Conservation (phyloP, 306 rosid species). For the Albizia julibrissin region DNA sequence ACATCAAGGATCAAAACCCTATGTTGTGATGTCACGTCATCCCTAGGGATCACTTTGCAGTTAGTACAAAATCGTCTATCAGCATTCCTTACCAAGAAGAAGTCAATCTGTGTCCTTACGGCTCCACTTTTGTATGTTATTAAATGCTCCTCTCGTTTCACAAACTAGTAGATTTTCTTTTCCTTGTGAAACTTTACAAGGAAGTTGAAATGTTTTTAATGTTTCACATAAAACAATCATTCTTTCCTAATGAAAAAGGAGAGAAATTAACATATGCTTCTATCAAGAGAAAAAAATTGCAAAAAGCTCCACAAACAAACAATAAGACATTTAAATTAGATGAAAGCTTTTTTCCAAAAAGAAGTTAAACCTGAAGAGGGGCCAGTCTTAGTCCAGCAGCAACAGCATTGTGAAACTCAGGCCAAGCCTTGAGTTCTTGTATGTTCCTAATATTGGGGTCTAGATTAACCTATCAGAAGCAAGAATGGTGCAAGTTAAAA, state of each 20-base stretch:
- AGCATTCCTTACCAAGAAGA: no score
- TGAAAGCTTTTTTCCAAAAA: neutral
- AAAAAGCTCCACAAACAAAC: neutral
- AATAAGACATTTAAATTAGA: neutral
- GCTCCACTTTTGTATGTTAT: no score
- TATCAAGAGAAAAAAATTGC: neutral
- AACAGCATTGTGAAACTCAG: slow-evolving; percentile 97
- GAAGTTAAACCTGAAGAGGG: slow-evolving; percentile 78
- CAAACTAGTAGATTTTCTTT: neutral
- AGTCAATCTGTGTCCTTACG: no score
- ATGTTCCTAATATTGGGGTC: slow-evolving; percentile 84
- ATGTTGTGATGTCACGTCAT: no score
- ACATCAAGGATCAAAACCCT: no score
- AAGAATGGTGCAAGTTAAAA: slow-evolving; percentile 27
- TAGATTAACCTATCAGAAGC: slow-evolving; percentile 72
- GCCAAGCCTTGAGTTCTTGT: slow-evolving; percentile 93
- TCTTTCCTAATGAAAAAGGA: neutral
- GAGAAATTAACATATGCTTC: neutral
- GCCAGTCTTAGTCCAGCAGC: slow-evolving; percentile 97
- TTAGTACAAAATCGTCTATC: no score
- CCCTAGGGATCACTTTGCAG: no score
- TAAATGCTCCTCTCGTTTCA: no score
- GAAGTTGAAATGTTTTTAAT: neutral
- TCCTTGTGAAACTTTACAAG: neutral
- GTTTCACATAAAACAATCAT: neutral